Evolutionary conservation across 108 stramenopile species (phyloP).

Genomic region (Pseudonitzschia pungens): DNA sequence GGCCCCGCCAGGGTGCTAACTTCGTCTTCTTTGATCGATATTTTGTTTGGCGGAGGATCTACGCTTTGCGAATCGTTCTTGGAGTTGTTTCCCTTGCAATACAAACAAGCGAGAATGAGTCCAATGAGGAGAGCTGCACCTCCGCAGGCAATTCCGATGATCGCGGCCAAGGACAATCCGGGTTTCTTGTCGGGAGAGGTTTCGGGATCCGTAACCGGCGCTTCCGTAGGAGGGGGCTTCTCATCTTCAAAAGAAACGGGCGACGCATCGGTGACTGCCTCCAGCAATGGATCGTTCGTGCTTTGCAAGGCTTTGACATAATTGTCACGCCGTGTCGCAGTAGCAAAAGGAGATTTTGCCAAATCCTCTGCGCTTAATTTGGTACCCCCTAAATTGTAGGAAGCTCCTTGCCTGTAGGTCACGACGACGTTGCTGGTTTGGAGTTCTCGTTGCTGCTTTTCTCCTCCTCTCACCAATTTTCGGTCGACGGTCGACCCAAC

Average conservation of each 20-base stretch:
- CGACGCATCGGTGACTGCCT: constrained; percentile 14
- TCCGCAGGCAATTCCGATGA: constrained; percentile 63
- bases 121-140: constrained; percentile 42
- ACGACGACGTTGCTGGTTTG: constrained; percentile 11
- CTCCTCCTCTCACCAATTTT: not conserved
- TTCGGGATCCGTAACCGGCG: not conserved
- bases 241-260: not conserved
- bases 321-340: not conserved
- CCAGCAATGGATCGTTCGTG: constrained; percentile 16
- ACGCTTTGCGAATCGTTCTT: constrained; percentile 21
- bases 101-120: constrained; percentile 16
- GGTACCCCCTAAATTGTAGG: not conserved
- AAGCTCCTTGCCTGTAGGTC: constrained; percentile 19
- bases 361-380: not conserved
- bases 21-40: constrained; percentile 27
- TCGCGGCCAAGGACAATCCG: constrained; percentile 29
- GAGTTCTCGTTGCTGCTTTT: not conserved
- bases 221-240: not conserved
- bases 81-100: constrained; percentile 18
- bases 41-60: constrained; percentile 15
- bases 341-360: constrained; percentile 15
- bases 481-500: not conserved
- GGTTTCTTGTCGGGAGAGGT: not conserved
- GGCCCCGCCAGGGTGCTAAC: constrained; percentile 34
- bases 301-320: constrained; percentile 10